Base-by-base conservation (phyloP, 768 basidiomycete species). In the Suillus subaureus region DNA sequence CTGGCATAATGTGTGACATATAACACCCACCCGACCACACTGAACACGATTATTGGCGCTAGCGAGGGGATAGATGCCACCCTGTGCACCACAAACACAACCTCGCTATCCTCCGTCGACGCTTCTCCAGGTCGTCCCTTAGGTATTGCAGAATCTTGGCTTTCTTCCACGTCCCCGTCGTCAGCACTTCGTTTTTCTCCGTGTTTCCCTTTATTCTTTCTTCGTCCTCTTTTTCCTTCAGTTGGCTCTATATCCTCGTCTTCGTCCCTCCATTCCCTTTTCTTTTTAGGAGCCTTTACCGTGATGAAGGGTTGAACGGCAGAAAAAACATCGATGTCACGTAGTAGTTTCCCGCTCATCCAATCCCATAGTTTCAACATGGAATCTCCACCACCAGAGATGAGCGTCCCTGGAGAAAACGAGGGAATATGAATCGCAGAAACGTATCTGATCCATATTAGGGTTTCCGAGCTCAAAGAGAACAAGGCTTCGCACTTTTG, bases 311-410 rank as follows among this genome's bases (percentile, higher is more conserved):
- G 84, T 63, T 83, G 80, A 18, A 88, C 81, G 0, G 73, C 70
- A 8, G 81, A 75, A 64, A 77, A 75, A 23, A 96, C 79, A 5
- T 75, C 70, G 12, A 97, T 78, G 45, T 87, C 83, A 37, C 80
- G 78, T 42, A 83, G 75, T 43, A 86, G 73, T 42, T 70, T 69
- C 0, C 95, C 96, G 0, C 80, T 79, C 76, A 88, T 84, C 89
- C 91, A 93, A 67, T 93, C 85, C 93, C 93, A 96, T 9, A 94
- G 66, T 71, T 89, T 90, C 23, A 97, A 74, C 62, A 82, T 78
- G 0, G 85, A 79, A 70, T 99, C 97, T 0, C 96, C 97, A 13
- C 97, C 97, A 7, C 93, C 97, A 0, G 94, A 96, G 11, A 98
- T 81, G 28, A 99, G 81, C 37, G 72, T 70, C 1, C 77, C 66